Base-by-base conservation (phyloP, 2,329 filamentous ascomycete species). In the Pseudocercospora fijiensis region DNA sequence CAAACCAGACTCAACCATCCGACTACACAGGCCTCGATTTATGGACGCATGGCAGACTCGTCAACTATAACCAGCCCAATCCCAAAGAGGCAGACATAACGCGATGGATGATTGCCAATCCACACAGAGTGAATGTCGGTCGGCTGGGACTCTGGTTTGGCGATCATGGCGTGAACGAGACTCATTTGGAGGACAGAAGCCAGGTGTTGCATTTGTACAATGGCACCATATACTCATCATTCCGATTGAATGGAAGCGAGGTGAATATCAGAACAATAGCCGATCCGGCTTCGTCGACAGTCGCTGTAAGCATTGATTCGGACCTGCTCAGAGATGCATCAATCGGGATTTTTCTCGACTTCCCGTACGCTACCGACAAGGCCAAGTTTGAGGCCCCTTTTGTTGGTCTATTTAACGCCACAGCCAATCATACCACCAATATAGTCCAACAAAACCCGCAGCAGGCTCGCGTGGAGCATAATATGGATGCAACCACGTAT, bases 1-100 rank as follows among this genome's bases (percentile, higher is more conserved):
- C 49, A 53, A 53, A 53, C 24, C 49, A 53, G 24, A 53, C 49
- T n/a, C 22, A 53, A 4, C 49, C 49, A 16, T 53, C 49, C 16
- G 49, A 53, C 26, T 53, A 27, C 11, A 53, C 49, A 2, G 49
- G 49, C 24, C 16, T 53, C 6, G 24, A 53, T n/a, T 24, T 26
- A 18, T 26, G 22, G 49, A 53, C 49, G 20, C 49, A 53, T 28
- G 49, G 49, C 16, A 53, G 49, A n/a, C 49, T 53, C 11, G 49
- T 53, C 2, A 53, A 53, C 6, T 53, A 53, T 28, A 24, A 53
- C 4, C 49, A 53, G 49, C 49, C 49, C 24, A 53, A 53, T 26
- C 49, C 49, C 16, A 13, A 7, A 9, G 49, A 53, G 49, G 22
- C 49, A n/a, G 26, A 53, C 16, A 53, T 53, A 24, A 53, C 22